Evolutionary conservation across 148 eudicot genomes (phyloP).

Genomic region (Fagopyrum tataricum): DNA sequence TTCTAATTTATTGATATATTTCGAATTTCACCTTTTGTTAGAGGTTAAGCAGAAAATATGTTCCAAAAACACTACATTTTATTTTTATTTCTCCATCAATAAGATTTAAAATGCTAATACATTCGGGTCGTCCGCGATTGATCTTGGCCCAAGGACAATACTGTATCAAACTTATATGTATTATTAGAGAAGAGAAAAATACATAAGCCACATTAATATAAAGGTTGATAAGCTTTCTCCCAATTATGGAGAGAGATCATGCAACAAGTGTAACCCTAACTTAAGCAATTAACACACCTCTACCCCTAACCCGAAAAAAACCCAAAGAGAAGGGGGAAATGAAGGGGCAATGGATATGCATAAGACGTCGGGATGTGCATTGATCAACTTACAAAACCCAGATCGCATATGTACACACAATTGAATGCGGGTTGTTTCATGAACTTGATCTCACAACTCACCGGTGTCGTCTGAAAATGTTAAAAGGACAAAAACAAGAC

Average conservation of each 20-base stretch:
- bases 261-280: background rate
- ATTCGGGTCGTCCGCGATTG: too few species aligned
- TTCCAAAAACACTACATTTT: too few species aligned
- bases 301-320: background rate
- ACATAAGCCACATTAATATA: background rate
- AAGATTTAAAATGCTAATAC: background rate
- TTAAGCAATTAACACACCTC: background rate
- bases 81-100: too few species aligned
- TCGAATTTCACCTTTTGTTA: too few species aligned
- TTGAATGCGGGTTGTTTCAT: background rate
- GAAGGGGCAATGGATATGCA: background rate
- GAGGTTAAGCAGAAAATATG: too few species aligned
- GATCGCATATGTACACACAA: background rate
- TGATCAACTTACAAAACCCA: background rate
- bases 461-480: too few species aligned
- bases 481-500: background rate
- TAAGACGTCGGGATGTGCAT: slow-evolving; percentile 5
- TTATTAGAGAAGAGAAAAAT: background rate
- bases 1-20: too few species aligned
- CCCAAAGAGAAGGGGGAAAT: background rate
- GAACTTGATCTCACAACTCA: background rate
- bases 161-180: background rate
- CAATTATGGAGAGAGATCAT: background rate
- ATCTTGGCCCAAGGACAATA: background rate
- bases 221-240: background rate